phyloP scores from a whole-genome alignment of 2,329 filamentous ascomycete genomes.

The Alternaria brassicae region DNA sequence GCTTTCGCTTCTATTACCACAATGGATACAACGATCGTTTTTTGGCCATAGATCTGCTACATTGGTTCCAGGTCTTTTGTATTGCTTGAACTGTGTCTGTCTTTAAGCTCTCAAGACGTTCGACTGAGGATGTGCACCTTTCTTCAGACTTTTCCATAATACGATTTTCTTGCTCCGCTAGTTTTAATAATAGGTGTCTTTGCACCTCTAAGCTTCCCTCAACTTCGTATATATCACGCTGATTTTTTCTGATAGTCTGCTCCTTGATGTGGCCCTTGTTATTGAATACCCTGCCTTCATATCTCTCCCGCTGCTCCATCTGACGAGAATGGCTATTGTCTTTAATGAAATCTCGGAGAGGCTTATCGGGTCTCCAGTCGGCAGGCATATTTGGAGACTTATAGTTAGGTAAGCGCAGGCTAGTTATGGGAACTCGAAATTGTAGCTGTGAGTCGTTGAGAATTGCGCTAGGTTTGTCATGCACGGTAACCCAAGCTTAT shows the following conservation, averaged over 20 bases:
- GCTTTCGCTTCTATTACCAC: constrained; percentile 8
- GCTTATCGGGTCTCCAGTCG: constrained; percentile 7
- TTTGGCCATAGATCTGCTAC: constrained; percentile 8
- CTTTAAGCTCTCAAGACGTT: constrained; percentile 9
- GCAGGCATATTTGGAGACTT: constrained; percentile 7
- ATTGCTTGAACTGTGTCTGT: constrained; percentile 13
- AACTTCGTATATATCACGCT: constrained; percentile 13
- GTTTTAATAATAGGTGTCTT: constrained; percentile 18
- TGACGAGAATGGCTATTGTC: constrained; percentile 11
- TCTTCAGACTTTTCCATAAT: constrained; percentile 8
- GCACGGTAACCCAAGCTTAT: constrained; percentile 5
- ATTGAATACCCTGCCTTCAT: constrained; percentile 18
- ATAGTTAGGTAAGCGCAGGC: neutral
- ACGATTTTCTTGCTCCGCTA: constrained; percentile 21
- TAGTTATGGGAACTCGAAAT: constrained; percentile 1
- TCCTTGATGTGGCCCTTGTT: constrained; percentile 7
- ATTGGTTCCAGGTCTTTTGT: constrained; percentile 13
- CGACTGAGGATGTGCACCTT: neutral
- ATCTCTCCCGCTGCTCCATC: constrained; percentile 9
- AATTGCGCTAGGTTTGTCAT: neutral
- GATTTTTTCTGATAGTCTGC: constrained; percentile 1
- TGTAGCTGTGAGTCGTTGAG: constrained; percentile 5
- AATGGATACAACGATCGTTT: constrained; percentile 3
- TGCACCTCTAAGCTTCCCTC: constrained; percentile 18
- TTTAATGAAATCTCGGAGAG: constrained; percentile 11